A percentile compares a stretch with the other conserved stretches of the same genome.
Evolutionary conservation across 2,329 filamentous ascomycete genomes (phyloP).

Genomic region (Aspergillus spinulosporus): DNA sequence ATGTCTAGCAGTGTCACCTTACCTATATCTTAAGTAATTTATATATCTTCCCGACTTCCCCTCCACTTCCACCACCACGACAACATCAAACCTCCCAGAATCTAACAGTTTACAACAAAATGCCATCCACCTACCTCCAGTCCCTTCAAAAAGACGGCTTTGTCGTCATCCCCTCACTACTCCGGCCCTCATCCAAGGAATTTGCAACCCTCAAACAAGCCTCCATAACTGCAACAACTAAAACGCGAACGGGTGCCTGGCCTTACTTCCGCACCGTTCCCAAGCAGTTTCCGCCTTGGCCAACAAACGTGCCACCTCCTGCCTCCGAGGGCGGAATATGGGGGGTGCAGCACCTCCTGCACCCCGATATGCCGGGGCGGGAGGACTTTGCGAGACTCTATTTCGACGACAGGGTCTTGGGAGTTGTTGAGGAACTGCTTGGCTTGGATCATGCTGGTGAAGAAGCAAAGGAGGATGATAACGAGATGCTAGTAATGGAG

Average conservation of each 20-base stretch:
- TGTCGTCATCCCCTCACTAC: constrained; percentile 67
- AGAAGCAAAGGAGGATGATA: constrained; percentile 16
- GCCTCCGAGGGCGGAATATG: constrained; percentile 67
- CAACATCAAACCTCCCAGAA: background rate
- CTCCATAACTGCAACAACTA: constrained; percentile 56
- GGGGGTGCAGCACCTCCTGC: constrained; percentile 83
- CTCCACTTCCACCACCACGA: background rate
- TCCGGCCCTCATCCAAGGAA: constrained; percentile 51
- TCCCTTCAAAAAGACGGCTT: constrained; percentile 71
- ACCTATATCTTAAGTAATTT: no score
- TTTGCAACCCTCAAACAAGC: constrained; percentile 62
- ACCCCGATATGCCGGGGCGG: constrained; percentile 66
- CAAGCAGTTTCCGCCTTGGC: constrained; percentile 90
- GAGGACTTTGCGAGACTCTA: constrained; percentile 67
- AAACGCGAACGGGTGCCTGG: constrained; percentile 72
- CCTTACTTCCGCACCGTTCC: constrained; percentile 79
- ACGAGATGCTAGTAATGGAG: constrained; percentile 70
- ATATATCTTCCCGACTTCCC: background rate
- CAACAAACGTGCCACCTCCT: constrained; percentile 50
- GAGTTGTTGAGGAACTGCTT: constrained; percentile 62
- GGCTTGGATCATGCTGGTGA: constrained; percentile 24
- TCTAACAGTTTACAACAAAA: constrained; percentile 1
- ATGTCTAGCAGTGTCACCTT: background rate
- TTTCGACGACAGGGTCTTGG: constrained; percentile 66
- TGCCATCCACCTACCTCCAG: constrained; percentile 42